A percentile compares a stretch with the other conserved stretches of the same genome.
phyloP scores from a whole-genome alignment of 768 basidiomycete species.

The Calocybe indica region DNA sequence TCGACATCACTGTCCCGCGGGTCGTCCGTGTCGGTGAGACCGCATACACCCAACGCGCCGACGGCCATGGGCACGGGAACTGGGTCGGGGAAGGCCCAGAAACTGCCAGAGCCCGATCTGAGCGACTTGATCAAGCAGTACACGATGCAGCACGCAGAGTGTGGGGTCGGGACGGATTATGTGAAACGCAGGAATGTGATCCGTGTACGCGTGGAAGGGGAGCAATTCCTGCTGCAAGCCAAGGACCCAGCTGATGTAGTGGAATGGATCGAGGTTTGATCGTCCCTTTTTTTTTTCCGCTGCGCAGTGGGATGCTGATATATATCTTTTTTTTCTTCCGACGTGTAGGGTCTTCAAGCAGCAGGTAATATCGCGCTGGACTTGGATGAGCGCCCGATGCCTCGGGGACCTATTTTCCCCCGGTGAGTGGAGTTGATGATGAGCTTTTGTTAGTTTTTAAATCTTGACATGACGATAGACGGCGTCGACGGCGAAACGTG shows the following conservation, averaged over 20 bases:
- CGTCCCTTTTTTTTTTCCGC: constrained; percentile 5
- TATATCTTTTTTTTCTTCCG: background rate
- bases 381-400: constrained; percentile 89
- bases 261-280: constrained; percentile 88
- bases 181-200: constrained; percentile 91
- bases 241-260: constrained; percentile 80
- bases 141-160: constrained; percentile 86
- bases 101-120: constrained; percentile 32
- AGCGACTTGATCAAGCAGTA: constrained; percentile 63
- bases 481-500: constrained; percentile 3
- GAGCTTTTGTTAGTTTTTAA: too few relatives aligned
- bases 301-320: constrained; percentile 1
- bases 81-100: constrained; percentile 11
- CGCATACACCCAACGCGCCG: too few relatives aligned
- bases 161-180: constrained; percentile 94
- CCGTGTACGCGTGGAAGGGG: constrained; percentile 84
- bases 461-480: too few relatives aligned
- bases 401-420: constrained; percentile 81
- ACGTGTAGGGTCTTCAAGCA: constrained; percentile 81
- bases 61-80: background rate
- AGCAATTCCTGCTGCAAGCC: constrained; percentile 94
- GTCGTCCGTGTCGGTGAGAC: too few relatives aligned
- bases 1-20: too few relatives aligned
- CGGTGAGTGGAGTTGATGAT: constrained; percentile 50
- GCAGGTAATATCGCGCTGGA: constrained; percentile 90